phyloP scores from a whole-genome alignment of 2,329 filamentous ascomycete genomes.

The Zasmidium cellare region DNA sequence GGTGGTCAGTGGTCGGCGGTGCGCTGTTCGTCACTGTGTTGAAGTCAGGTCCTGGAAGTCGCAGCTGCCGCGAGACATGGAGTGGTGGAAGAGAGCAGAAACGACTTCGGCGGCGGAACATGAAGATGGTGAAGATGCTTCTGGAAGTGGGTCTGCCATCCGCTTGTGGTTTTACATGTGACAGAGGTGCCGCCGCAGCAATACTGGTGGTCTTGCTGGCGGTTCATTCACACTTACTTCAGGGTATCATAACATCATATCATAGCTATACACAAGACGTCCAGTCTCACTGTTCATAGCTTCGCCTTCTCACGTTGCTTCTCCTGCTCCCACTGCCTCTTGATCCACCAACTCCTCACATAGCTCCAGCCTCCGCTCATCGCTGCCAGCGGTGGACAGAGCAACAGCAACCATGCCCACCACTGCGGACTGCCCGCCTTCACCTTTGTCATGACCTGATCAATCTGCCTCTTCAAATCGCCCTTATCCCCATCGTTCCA shows the following conservation, averaged over 20 bases:
- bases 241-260: slow-evolving; percentile 5
- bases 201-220: background rate
- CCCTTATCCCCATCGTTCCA: slow-evolving; percentile 83
- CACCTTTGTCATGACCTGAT: slow-evolving; percentile 64
- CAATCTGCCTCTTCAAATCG: slow-evolving; percentile 67
- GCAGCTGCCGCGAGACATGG: too few relatives aligned
- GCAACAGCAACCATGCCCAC: slow-evolving; percentile 74
- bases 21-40: too few relatives aligned
- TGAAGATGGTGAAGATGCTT: too few relatives aligned
- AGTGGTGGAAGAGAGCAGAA: too few relatives aligned
- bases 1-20: background rate
- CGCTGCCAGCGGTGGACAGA: slow-evolving; percentile 74
- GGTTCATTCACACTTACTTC: slow-evolving; percentile 1
- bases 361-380: slow-evolving; percentile 69
- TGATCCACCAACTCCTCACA: slow-evolving; percentile 69
- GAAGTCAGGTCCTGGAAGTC: background rate
- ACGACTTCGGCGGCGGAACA: too few relatives aligned
- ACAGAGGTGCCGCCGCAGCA: background rate
- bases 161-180: background rate
- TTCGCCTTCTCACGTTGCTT: slow-evolving; percentile 59
- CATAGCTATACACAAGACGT: background rate
- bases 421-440: slow-evolving; percentile 67
- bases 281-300: slow-evolving; percentile 42
- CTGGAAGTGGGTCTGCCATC: background rate
- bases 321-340: slow-evolving; percentile 67